Evolutionary conservation across 352 stramenopile species (phyloP).

Genomic region (Lagenidium giganteum): DNA sequence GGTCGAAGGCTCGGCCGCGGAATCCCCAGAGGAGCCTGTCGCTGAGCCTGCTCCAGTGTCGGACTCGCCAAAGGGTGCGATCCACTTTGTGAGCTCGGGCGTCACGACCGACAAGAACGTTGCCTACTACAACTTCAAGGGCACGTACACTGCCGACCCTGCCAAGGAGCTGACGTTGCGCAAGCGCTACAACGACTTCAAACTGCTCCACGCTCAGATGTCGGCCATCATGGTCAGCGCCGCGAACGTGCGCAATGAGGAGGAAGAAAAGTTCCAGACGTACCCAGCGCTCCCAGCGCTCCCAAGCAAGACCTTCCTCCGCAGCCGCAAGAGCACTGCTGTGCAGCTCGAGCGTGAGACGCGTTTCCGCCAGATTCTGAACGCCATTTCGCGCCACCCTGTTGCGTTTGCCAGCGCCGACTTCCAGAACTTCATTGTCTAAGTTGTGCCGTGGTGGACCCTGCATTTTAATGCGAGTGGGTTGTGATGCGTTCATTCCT

Average conservation of each 20-base stretch:
- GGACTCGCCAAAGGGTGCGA: constrained; percentile 12
- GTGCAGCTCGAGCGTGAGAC: constrained; percentile 52
- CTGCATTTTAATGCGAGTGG: neutral
- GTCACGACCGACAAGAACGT: constrained; percentile 46
- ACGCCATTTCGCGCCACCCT: constrained; percentile 49
- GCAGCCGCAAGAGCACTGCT: constrained; percentile 39
- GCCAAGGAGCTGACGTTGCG: constrained; percentile 38
- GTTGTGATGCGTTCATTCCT: constrained; percentile 4
- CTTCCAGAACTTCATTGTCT: constrained; percentile 45
- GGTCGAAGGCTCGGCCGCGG: neutral
- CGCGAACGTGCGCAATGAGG: constrained; percentile 33
- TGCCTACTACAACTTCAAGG: constrained; percentile 61
- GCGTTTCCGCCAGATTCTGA: constrained; percentile 61
- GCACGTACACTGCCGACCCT: constrained; percentile 30
- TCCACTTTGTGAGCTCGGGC: constrained; percentile 35
- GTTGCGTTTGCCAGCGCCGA: constrained; percentile 37
- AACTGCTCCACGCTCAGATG: constrained; percentile 44
- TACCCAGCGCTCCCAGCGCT: constrained; percentile 56
- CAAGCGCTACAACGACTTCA: constrained; percentile 81
- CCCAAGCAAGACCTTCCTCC: constrained; percentile 35
- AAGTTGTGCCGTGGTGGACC: constrained; percentile 13
- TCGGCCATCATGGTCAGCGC: constrained; percentile 51
- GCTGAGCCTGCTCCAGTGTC: constrained; percentile 9
- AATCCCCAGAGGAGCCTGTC: constrained; percentile 13
- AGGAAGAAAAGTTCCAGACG: constrained; percentile 49